These are phyloP conservation scores for Aspergillus japonicus DNA, from an alignment of 2,329 filamentous ascomycete genomes.

Conservation along the genomic window DNA sequence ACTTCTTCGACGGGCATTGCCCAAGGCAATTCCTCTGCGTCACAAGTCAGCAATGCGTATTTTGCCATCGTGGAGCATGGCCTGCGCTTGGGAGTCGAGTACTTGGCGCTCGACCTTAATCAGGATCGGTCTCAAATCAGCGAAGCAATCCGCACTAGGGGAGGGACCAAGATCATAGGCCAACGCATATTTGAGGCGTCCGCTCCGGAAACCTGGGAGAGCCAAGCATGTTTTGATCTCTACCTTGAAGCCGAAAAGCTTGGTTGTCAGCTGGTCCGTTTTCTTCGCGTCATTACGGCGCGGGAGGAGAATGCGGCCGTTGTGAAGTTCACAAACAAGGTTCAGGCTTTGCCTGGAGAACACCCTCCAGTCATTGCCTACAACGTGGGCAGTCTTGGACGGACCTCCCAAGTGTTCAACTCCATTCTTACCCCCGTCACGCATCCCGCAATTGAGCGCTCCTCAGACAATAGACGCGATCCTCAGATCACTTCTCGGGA, in stretches of 20 bases:
- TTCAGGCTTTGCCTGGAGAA: slow-evolving; percentile 31
- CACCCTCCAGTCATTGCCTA: slow-evolving; percentile 41
- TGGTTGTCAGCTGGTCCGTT: slow-evolving; percentile 41
- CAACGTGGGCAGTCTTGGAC: slow-evolving; percentile 41
- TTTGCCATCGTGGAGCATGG: slow-evolving; percentile 41
- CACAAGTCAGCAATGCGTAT: slow-evolving; percentile 25
- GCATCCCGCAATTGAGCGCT: slow-evolving; percentile 36
- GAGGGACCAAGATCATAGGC: slow-evolving; percentile 44
- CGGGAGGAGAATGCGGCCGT: slow-evolving; percentile 41
- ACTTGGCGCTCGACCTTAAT: slow-evolving; percentile 38
- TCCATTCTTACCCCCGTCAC: slow-evolving; percentile 42
- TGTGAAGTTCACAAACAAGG: slow-evolving; percentile 37
- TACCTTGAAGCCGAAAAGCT: slow-evolving; percentile 38
- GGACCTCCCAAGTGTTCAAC: slow-evolving; percentile 47
- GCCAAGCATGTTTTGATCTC: slow-evolving; percentile 31
- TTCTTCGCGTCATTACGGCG: slow-evolving; percentile 35
- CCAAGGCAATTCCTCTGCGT: slow-evolving; percentile 8
- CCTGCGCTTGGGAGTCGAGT: slow-evolving; percentile 43
- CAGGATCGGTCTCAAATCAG: slow-evolving; percentile 29
- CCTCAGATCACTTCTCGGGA: slow-evolving; percentile 40
- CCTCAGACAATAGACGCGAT: slow-evolving; percentile 26
- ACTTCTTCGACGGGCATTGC: slow-evolving; percentile 19
- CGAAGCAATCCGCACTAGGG: slow-evolving; percentile 33
- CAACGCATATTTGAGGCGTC: slow-evolving; percentile 35
- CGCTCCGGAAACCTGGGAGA: slow-evolving; percentile 34